phyloP scores from a whole-genome alignment of 2,329 filamentous ascomycete species.

The Fusarium neocosmosporiellum region DNA sequence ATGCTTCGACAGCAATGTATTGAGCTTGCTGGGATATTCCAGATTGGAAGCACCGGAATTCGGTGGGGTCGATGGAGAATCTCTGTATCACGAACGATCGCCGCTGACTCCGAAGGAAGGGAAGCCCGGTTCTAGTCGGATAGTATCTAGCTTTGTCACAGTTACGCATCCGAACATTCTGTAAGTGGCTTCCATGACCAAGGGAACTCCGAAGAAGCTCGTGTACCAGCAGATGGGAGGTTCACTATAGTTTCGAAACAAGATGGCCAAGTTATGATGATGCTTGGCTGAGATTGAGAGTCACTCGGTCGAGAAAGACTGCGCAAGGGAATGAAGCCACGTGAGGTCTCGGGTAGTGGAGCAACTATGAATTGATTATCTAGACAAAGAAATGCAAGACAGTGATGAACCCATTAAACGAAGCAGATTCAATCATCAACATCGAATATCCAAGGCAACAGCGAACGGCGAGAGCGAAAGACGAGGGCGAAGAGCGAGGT shows the following conservation, averaged over 20 bases:
- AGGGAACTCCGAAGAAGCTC: background rate
- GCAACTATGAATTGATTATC: background rate
- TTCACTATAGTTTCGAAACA: background rate
- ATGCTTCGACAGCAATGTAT: background rate
- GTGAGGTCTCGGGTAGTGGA: background rate
- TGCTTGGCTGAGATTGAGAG: background rate
- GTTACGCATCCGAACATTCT: background rate
- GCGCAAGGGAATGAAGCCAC: background rate
- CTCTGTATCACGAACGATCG: background rate
- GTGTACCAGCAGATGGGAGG: background rate
- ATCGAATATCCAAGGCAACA: background rate
- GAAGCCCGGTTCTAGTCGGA: accelerated
- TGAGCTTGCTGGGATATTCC: background rate
- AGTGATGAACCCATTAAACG: background rate
- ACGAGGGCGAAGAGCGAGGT: background rate
- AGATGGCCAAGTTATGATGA: background rate
- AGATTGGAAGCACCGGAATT: background rate
- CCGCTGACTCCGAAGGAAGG: background rate
- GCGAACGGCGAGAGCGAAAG: background rate
- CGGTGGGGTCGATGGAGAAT: background rate
- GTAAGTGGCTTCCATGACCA: background rate
- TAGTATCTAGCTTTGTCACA: accelerated
- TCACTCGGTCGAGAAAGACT: background rate
- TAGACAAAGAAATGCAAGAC: background rate
- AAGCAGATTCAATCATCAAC: background rate